phyloP scores from a whole-genome alignment of 768 basidiomycete genomes.

The Termitomyces sp. region DNA sequence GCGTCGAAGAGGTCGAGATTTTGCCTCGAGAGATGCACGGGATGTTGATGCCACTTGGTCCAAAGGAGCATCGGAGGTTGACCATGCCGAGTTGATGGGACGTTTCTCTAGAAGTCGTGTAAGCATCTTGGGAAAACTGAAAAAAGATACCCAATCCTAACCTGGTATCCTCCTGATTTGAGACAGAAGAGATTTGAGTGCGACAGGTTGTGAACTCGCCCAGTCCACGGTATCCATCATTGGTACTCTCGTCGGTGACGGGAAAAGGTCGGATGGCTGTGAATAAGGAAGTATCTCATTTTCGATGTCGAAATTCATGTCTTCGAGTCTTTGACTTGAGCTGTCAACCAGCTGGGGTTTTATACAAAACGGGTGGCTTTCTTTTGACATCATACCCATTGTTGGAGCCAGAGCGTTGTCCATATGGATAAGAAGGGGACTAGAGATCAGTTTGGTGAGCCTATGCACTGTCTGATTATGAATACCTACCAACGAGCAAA shows the following conservation, averaged over 20 bases:
- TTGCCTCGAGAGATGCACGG: neutral
- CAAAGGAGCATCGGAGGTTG: neutral
- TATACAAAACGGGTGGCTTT: slow-evolving; percentile 7
- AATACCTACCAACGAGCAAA: neutral
- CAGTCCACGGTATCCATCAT: slow-evolving; percentile 10
- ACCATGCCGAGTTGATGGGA: neutral
- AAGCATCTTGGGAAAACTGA: neutral
- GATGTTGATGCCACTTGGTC: slow-evolving; percentile 2
- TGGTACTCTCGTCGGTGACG: slow-evolving; percentile 5
- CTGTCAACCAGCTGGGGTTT: slow-evolving; percentile 1
- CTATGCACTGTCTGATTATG: neutral
- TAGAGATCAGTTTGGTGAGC: neutral
- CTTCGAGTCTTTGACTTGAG: neutral
- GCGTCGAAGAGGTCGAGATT: slow-evolving; percentile 3
- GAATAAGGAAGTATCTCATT: slow-evolving; percentile 1
- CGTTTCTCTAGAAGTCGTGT: slow-evolving; percentile 1
- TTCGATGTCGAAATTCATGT: slow-evolving; percentile 13
- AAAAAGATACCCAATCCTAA: neutral
- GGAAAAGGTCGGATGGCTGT: neutral
- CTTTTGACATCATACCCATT: slow-evolving; percentile 5
- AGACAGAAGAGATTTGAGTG: slow-evolving; percentile 7
- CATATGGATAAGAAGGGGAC: neutral
- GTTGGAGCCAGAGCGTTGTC: slow-evolving; percentile 3
- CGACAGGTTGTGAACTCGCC: slow-evolving; percentile 10
- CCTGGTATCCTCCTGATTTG: slow-evolving; percentile 6